phyloP scores from a whole-genome alignment of 768 basidiomycete genomes.

The Auricularia sp. region DNA sequence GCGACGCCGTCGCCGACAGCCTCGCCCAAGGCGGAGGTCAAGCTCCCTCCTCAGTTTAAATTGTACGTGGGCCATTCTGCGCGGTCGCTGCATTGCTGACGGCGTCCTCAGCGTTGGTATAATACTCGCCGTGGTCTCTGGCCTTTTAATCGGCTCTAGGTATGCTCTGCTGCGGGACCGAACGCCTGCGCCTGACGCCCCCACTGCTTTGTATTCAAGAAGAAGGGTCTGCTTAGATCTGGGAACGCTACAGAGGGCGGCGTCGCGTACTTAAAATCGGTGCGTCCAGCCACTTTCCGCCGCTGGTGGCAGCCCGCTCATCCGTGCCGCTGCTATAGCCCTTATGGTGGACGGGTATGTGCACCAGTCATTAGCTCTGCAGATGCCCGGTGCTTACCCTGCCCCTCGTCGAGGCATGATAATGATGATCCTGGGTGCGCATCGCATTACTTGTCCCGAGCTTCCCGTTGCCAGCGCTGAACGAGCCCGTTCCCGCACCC shows the following conservation, averaged over 20 bases:
- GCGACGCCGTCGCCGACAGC: background rate
- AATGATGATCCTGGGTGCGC: conserved; percentile 81
- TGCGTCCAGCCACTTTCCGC: conserved; percentile 30
- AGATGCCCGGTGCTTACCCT: background rate
- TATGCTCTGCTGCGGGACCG: background rate
- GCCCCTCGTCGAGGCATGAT: background rate
- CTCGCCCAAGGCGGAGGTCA: background rate
- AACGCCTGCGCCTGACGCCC: background rate
- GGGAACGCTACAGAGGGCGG: conserved; percentile 28
- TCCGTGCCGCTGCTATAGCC: conserved; percentile 28
- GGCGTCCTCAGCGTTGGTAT: conserved; percentile 16
- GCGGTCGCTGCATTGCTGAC: background rate
- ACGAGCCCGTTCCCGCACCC: background rate
- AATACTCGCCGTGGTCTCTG: conserved; percentile 29
- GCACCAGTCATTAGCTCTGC: conserved; percentile 36
- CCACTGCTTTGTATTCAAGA: conserved; percentile 45
- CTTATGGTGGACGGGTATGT: conserved; percentile 95
- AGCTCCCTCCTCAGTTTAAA: conserved; percentile 7
- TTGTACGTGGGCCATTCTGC: conserved; percentile 4
- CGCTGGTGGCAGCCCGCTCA: conserved; percentile 2
- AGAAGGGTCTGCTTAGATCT: conserved; percentile 34
- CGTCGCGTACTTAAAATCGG: conserved; percentile 90
- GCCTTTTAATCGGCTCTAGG: conserved; percentile 37
- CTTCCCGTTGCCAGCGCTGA: conserved; percentile 9
- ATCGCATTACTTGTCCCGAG: background rate